phyloP scores from a whole-genome alignment of 768 basidiomycete genomes.

The Tylopilus vinaceipallidus region DNA sequence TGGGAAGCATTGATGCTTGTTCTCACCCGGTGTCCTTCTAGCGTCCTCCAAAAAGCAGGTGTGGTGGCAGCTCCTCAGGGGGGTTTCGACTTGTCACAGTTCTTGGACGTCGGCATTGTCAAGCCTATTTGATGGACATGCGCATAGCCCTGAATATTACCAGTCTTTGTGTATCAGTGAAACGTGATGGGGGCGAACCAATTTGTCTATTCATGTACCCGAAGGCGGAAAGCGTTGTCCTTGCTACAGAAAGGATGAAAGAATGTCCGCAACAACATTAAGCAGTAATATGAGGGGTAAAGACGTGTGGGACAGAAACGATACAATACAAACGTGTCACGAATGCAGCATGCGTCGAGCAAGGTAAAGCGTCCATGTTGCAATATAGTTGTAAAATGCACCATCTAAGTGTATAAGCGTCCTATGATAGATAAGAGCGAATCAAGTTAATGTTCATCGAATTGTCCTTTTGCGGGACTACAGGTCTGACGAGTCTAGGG shows the following conservation, averaged over 20 bases:
- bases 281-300: conserved; percentile 12
- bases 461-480: conserved; percentile 21
- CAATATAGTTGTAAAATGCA: conserved; percentile 4
- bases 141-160: too few species aligned
- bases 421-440: conserved; percentile 22
- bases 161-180: too few species aligned
- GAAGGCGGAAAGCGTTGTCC: neutral
- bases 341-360: conserved; percentile 14
- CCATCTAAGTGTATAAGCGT: conserved; percentile 19
- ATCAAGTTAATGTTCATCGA: conserved; percentile 18
- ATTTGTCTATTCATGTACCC: neutral
- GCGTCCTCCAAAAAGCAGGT: conserved; percentile 74
- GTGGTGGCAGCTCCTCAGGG: conserved; percentile 54
- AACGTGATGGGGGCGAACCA: neutral
- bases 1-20: neutral
- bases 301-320: neutral
- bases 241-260: conserved; percentile 2
- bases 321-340: conserved; percentile 20
- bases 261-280: conserved; percentile 13
- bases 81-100: conserved; percentile 54
- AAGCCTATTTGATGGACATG: conserved; percentile 46
- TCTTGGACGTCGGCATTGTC: conserved; percentile 56
- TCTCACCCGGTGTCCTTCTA: conserved; percentile 31
- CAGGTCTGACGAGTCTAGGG: conserved; percentile 23
- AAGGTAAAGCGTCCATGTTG: conserved; percentile 1